These are phyloP conservation scores for Mycena alexandri DNA, from an alignment of 768 basidiomycete species.

Conservation along the genomic window DNA sequence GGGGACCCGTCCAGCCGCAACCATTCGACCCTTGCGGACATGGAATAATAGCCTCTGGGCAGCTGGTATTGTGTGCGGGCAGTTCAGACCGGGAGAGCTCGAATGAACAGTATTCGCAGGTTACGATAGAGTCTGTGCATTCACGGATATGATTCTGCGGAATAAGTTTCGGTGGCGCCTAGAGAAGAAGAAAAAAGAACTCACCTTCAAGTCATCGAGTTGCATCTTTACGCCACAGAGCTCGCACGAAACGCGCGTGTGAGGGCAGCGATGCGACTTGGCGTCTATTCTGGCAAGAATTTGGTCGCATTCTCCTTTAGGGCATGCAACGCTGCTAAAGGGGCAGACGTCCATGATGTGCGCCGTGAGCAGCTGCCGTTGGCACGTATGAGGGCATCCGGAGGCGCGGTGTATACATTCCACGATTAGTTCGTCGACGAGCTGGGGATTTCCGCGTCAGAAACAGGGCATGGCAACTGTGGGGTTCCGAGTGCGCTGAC, in stretches of 20 bases:
- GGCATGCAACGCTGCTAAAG: slow-evolving; percentile 67
- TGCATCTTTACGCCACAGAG: slow-evolving; percentile 52
- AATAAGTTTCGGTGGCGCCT: slow-evolving; percentile 13
- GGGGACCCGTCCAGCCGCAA: slow-evolving; percentile 66
- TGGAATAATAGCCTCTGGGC: slow-evolving; percentile 52
- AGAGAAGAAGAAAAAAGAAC: slow-evolving; percentile 34
- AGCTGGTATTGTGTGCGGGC: slow-evolving; percentile 51
- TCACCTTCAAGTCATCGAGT: slow-evolving; percentile 53
- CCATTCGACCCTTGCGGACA: slow-evolving; percentile 65
- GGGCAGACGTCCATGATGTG: slow-evolving; percentile 76
- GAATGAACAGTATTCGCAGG: slow-evolving; percentile 57
- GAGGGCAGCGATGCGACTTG: slow-evolving; percentile 53
- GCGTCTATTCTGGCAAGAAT: slow-evolving; percentile 60
- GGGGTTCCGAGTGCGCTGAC: slow-evolving; percentile 56
- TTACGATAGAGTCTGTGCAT: slow-evolving; percentile 52
- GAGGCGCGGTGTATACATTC: slow-evolving; percentile 71
- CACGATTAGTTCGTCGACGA: slow-evolving; percentile 86
- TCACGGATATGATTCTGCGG: slow-evolving; percentile 53
- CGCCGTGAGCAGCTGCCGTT: slow-evolving; percentile 72
- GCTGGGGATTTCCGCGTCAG: slow-evolving; percentile 54
- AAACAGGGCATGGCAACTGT: slow-evolving; percentile 5
- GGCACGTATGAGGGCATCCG: slow-evolving; percentile 74
- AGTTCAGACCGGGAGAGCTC: slow-evolving; percentile 51
- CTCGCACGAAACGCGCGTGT: slow-evolving; percentile 54
- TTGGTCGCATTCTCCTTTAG: slow-evolving; percentile 59